Evolutionary conservation across 1,139 yeast genomes (phyloP).

Genomic region (Suhomyces anneliseae): DNA sequence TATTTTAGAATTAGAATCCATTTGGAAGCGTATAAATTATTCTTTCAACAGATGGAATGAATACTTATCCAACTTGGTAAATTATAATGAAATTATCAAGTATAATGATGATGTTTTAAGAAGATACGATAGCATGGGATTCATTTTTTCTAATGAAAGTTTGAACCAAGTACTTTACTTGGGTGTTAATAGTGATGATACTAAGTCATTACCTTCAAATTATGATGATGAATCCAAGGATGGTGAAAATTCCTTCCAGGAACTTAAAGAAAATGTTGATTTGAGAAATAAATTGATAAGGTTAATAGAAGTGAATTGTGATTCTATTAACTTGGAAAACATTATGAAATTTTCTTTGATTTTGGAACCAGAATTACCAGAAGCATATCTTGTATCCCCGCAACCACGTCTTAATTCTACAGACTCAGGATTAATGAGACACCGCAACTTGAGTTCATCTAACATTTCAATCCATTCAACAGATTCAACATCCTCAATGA

Average conservation of each 20-base stretch:
- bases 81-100: constrained; percentile 39
- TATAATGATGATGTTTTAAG: constrained; percentile 47
- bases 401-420: constrained; percentile 8
- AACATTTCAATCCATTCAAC: constrained; percentile 31
- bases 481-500: constrained; percentile 23
- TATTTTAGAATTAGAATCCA: constrained; percentile 60
- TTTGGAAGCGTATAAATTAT: constrained; percentile 67
- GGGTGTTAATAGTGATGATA: constrained; percentile 37
- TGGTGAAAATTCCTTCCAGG: constrained; percentile 1
- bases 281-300: constrained; percentile 29
- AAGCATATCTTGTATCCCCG: constrained; percentile 31
- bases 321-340: constrained; percentile 38
- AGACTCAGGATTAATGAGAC: constrained; percentile 12
- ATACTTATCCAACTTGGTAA: constrained; percentile 47
- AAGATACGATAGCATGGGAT: constrained; percentile 47
- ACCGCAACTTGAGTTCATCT: constrained; percentile 19
- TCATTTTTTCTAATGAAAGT: constrained; percentile 48
- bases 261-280: constrained; percentile 10
- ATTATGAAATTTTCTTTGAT: constrained; percentile 41
- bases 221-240: constrained; percentile 8
- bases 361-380: constrained; percentile 44
- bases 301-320: constrained; percentile 42
- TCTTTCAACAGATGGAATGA: constrained; percentile 84
- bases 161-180: constrained; percentile 46
- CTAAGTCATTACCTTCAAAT: constrained; percentile 23